Base-by-base conservation (phyloP, 2,329 filamentous ascomycete genomes). In the Phoma sp. region DNA sequence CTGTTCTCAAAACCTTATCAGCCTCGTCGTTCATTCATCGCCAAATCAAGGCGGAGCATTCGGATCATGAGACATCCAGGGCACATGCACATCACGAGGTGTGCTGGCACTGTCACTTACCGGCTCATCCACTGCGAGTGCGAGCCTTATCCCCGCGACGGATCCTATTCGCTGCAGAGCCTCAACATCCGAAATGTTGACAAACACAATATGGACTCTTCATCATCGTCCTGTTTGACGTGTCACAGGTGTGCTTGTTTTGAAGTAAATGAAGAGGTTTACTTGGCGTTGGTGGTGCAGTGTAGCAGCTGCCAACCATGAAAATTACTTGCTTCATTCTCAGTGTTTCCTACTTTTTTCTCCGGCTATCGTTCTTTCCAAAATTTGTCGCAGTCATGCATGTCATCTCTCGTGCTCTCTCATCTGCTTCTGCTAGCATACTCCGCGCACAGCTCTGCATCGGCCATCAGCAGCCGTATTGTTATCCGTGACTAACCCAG, bases 31-130 rank as follows among this genome's bases (percentile, higher is more conserved):
- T 5, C 11, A 28, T 21, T 29, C 43, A 26, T 17, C 34, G 43
- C 21, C 47, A 33, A 51, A 61, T 62, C 56, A 56, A 14, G 25
- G n/a, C 12, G 20, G 14, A 49, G 45, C 28, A 32, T 15, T 23
- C 30, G 42, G 54, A 64, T 66, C 63, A 65, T 59, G 61, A 55
- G 61, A 48, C 32, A 34, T 14, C 37, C 23, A 37, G 29, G 46
- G 54, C 42, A 40, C 47, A 36, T 30, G 50, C 18, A 42, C 51
- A 54, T 67, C 64, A 67, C 64, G 63, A 60, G 64, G 43, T 66
- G 55, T 36, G 64, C 43, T 66, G 63, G 60, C 63, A 61, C 56
- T 55, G 57, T 56, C 32, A 5, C 30, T 38, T 40, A 38, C 48
- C 55, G 54, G 37, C 46, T 48, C n/a, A n/a, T n/a, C n/a, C n/a